phyloP scores from a whole-genome alignment of 148 eudicot genomes.

The Vaccinium corymbosum region DNA sequence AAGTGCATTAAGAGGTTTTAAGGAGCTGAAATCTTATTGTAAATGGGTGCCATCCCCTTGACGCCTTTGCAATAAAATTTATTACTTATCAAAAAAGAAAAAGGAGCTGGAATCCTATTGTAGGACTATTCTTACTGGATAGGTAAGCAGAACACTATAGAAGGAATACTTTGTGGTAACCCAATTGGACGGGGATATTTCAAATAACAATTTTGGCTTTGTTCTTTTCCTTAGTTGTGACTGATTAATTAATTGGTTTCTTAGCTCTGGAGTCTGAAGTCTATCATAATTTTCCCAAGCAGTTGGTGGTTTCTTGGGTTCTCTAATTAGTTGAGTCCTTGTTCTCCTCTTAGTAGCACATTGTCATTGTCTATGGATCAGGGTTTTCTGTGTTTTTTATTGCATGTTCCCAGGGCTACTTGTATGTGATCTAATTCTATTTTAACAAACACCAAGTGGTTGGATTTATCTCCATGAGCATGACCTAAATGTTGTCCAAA shows the following conservation, averaged over 20 bases:
- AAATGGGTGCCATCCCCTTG: no score
- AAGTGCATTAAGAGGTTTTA: background rate
- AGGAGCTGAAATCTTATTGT: background rate
- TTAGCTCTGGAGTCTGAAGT: background rate
- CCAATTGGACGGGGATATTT: background rate
- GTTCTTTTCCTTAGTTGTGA: background rate
- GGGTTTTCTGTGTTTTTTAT: background rate
- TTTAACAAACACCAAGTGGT: background rate
- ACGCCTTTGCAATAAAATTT: no score
- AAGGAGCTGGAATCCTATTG: background rate
- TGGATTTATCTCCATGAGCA: background rate
- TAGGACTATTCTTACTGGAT: background rate
- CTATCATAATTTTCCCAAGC: background rate
- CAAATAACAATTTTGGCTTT: background rate
- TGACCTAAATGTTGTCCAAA: background rate
- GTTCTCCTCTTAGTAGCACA: background rate
- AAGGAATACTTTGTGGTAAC: background rate
- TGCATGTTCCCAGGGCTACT: background rate
- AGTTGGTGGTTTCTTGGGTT: background rate
- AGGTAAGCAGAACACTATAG: background rate
- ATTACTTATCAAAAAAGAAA: no score
- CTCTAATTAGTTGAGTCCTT: background rate
- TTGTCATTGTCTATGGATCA: background rate
- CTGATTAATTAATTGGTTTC: constrained; percentile 1
- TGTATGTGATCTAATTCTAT: background rate